phyloP scores from a whole-genome alignment of 148 eudicot species.

The Amaranthus palmeri region DNA sequence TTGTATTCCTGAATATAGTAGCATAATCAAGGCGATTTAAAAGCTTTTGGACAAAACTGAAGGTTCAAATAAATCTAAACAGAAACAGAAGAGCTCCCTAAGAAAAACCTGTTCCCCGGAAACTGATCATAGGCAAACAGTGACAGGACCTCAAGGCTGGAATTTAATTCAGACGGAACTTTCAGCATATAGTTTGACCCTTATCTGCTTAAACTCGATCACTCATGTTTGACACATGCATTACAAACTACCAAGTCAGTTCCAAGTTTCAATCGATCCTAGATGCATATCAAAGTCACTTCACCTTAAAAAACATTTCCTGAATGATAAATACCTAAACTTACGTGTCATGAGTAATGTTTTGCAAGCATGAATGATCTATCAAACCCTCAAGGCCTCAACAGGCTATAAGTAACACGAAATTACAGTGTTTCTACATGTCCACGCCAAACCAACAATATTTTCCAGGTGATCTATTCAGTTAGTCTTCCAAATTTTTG shows the following conservation, averaged over 20 bases:
- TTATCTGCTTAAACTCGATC: neutral
- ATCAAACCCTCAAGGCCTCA: no score
- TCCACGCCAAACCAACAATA: neutral
- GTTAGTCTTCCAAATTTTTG: neutral
- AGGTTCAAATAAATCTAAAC: neutral
- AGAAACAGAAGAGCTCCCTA: neutral
- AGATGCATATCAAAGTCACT: no score
- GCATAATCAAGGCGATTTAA: no score
- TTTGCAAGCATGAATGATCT: no score
- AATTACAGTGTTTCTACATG: no score
- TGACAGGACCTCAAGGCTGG: neutral
- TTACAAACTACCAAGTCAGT: no score
- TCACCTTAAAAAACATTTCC: neutral
- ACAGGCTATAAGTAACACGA: no score
- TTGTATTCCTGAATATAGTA: neutral
- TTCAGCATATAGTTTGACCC: neutral
- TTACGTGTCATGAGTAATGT: no score
- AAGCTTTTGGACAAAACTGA: neutral
- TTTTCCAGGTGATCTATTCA: neutral
- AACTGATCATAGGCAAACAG: slow-evolving; percentile 1
- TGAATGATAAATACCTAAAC: neutral
- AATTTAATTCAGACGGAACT: neutral
- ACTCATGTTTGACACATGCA: no score
- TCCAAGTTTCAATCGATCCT: neutral
- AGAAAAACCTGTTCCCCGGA: neutral